These are phyloP conservation scores for Tylopilus plumbeoviolaceoides DNA, from an alignment of 768 basidiomycete species.

Conservation along the genomic window DNA sequence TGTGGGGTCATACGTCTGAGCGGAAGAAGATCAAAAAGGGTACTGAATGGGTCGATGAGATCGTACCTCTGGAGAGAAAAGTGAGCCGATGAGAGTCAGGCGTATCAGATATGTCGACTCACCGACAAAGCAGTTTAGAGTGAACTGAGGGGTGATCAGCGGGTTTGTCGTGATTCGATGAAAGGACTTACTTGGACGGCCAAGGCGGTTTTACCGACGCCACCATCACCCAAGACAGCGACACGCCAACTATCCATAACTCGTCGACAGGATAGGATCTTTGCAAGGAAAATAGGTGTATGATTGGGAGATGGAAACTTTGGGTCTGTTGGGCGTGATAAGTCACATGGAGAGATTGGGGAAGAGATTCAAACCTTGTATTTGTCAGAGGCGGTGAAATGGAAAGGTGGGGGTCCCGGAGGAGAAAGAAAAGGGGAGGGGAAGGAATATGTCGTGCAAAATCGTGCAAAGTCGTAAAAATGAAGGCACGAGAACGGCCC, in stretches of 20 bases:
- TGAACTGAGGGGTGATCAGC: constrained; percentile 62
- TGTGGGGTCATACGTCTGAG: constrained; percentile 93
- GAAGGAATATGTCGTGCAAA: constrained; percentile 57
- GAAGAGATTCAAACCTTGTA: constrained; percentile 27
- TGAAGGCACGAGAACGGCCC: constrained; percentile 31
- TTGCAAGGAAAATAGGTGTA: constrained; percentile 18
- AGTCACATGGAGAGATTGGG: constrained; percentile 19
- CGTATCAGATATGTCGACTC: constrained; percentile 30
- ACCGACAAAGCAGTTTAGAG: constrained; percentile 95
- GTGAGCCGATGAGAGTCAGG: constrained; percentile 13
- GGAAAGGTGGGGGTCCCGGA: constrained; percentile 17
- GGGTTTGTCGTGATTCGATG: neutral
- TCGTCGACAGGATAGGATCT: constrained; percentile 19
- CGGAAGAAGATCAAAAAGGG: constrained; percentile 6
- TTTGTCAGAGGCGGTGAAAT: constrained; percentile 31
- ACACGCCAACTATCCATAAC: constrained; percentile 94
- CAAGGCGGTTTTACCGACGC: constrained; percentile 95
- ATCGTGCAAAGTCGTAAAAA: constrained; percentile 65
- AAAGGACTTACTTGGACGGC: constrained; percentile 76
- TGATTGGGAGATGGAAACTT: constrained; percentile 29
- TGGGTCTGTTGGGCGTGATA: constrained; percentile 15
- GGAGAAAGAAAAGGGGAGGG: constrained; percentile 38
- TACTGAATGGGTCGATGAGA: constrained; percentile 3
- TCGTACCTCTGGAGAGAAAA: constrained; percentile 49
- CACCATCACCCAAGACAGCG: constrained; percentile 93